Conservation (phyloP, 2,329 filamentous ascomycete genomes). For the Ophiostoma australiae region DNA sequence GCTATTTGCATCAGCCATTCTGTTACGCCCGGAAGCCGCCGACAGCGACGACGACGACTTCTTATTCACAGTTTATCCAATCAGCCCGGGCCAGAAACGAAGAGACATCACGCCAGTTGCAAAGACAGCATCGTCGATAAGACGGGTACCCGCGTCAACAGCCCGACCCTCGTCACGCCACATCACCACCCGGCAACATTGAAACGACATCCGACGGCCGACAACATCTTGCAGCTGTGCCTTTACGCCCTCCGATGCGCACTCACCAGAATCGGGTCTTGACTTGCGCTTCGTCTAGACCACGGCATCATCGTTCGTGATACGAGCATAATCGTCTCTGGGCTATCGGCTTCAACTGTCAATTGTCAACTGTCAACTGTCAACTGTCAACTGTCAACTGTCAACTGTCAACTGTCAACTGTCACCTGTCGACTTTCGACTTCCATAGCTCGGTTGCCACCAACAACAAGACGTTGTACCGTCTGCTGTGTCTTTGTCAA, state of each 20-base stretch:
- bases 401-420: background rate
- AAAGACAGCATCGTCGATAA: background rate
- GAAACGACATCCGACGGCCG: background rate
- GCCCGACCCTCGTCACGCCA: background rate
- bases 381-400: too few relatives aligned
- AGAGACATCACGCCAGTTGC: background rate
- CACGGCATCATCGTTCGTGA: background rate
- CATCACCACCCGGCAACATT: background rate
- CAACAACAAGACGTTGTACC: background rate
- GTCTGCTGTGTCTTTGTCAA: background rate
- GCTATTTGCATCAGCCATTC: background rate
- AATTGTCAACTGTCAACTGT: background rate
- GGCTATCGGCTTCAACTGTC: too few relatives aligned
- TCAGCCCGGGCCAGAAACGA: background rate
- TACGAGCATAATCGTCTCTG: background rate
- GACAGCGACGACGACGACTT: background rate
- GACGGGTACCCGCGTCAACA: background rate
- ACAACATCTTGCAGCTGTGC: background rate
- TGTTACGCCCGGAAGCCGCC: background rate
- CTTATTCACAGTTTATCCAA: background rate
- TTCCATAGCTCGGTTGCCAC: background rate
- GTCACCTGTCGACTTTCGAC: background rate
- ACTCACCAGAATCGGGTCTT: slow-evolving; percentile 4
- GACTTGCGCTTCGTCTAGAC: slow-evolving; percentile 9
- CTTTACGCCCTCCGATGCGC: background rate